Evolutionary conservation across 2,329 filamentous ascomycete genomes (phyloP).

Genomic region (Phyllachora maydis): DNA sequence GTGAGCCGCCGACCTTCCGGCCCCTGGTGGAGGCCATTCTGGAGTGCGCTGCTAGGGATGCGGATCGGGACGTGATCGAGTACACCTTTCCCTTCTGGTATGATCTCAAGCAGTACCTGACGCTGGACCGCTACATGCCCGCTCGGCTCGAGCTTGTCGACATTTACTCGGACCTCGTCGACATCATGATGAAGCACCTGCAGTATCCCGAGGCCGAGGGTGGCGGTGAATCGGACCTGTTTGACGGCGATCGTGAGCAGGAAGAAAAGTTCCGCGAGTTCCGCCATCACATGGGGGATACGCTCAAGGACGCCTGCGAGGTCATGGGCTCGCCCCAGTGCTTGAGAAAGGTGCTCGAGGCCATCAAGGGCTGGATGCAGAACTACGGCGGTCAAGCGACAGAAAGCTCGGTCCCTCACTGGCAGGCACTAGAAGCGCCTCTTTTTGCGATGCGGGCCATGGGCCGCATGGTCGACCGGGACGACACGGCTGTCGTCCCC

Average conservation of each 20-base stretch:
- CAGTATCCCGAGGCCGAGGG: slow-evolving; percentile 65
- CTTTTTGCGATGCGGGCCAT: slow-evolving; percentile 90
- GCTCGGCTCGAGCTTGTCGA: slow-evolving; percentile 60
- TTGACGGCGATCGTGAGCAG: slow-evolving; percentile 85
- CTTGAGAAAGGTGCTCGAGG: slow-evolving; percentile 65
- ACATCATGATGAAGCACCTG: slow-evolving; percentile 79
- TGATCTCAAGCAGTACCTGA: slow-evolving; percentile 90
- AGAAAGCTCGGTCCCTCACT: slow-evolving; percentile 62
- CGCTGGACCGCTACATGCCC: slow-evolving; percentile 72
- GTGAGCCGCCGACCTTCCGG: slow-evolving; percentile 63
- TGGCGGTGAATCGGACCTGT: slow-evolving; percentile 61
- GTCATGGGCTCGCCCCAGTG: slow-evolving; percentile 90
- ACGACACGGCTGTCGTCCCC: slow-evolving; percentile 72
- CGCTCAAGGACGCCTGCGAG: slow-evolving; percentile 89
- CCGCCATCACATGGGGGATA: slow-evolving; percentile 92
- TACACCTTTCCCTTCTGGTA: slow-evolving; percentile 98
- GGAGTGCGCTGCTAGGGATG: slow-evolving; percentile 77
- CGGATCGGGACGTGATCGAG: slow-evolving; percentile 76
- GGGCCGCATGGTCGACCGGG: slow-evolving; percentile 83
- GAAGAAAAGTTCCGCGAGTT: slow-evolving; percentile 97
- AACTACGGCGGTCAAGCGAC: slow-evolving; percentile 60
- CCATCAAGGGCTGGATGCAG: slow-evolving; percentile 77
- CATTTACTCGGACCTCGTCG: slow-evolving; percentile 74
- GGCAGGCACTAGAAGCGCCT: slow-evolving; percentile 91
- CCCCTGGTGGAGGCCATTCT: slow-evolving; percentile 74